Base-by-base conservation (phyloP, 768 basidiomycete species). In the Leucocoprinus leucothites region DNA sequence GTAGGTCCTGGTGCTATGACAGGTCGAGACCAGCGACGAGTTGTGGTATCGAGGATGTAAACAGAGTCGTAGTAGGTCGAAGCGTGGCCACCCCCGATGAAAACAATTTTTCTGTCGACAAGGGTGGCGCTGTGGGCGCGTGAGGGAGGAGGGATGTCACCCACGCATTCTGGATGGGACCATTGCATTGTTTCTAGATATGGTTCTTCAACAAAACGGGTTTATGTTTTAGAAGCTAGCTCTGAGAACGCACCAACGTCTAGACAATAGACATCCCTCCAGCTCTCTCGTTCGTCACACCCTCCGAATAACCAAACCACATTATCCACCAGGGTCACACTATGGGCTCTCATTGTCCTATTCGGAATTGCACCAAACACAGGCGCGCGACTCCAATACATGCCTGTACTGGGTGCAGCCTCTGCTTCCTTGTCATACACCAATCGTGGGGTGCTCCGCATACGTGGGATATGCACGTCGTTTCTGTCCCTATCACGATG, bases 261-360 rank as follows among this genome's bases (percentile, higher is more conserved):
- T 61, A 94, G 92, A 60, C 85, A 91, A 62, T 87, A 91, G 2
- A 94, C 77, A 52, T 94, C 90, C 60, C 77, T 81, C 69, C 80
- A 84, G 56, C 82, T 85, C 14, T 83, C 85, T 63, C 81, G 82
- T 57, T 89, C 89, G 59, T 95, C 93, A 59, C 90, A 92, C 1
- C 94, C 94, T 8, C 94, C 94, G 61, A 95, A 87, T 25, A 95
- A 63, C 91, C 93, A 98, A 0, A 87, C 89, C 28, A 82, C 75
- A 42, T 84, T 80, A 57, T 94, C 93, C 18, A 94, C 85, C 44
- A 95, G 73, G 0, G 89, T 95, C 41, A 88, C 87, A 4, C 81
- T 91, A 65, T 94, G 93, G 2, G 91, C 89, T 3, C 93, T 82
- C 73, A 94, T 82, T 9, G 79, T 81, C 50, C 82, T 78, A 61